Conservation (phyloP, 257 asterid species). For the Phtheirospermum japonicum region DNA sequence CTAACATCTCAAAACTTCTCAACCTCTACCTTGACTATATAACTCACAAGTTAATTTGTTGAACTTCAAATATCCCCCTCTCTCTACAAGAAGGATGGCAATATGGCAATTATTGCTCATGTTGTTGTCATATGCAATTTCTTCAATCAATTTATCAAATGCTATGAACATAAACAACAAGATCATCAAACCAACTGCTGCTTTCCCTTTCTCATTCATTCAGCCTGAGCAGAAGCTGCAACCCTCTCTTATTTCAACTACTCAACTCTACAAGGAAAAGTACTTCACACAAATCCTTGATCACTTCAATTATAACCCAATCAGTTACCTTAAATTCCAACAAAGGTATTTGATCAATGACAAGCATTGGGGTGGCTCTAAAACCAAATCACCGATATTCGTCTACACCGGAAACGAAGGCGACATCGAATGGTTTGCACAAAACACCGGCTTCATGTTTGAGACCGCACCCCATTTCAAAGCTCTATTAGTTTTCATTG, state of each 20-base stretch:
- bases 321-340: slow-evolving; percentile 69
- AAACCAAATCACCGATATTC: slow-evolving; percentile 64
- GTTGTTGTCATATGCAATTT: neutral
- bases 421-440: slow-evolving; percentile 87
- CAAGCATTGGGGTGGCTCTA: slow-evolving; percentile 72
- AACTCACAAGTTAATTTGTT: too few species aligned
- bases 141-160: neutral
- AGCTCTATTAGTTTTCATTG: slow-evolving; percentile 79
- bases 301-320: slow-evolving; percentile 79
- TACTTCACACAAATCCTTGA: slow-evolving; percentile 77
- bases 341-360: slow-evolving; percentile 69
- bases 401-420: slow-evolving; percentile 95
- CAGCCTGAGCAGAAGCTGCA: slow-evolving; percentile 25
- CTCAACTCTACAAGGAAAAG: slow-evolving; percentile 42
- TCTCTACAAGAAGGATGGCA: neutral
- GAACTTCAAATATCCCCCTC: too few species aligned
- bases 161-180: slow-evolving; percentile 1
- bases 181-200: slow-evolving; percentile 20
- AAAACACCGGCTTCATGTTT: slow-evolving; percentile 92
- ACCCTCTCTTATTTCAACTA: neutral
- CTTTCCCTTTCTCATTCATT: slow-evolving; percentile 42
- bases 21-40: too few species aligned
- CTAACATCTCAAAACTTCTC: too few species aligned
- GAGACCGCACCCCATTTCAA: slow-evolving; percentile 63
- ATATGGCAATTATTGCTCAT: neutral